phyloP scores from a whole-genome alignment of 164 flowering plant species.

The Pachysandra terminalis region DNA sequence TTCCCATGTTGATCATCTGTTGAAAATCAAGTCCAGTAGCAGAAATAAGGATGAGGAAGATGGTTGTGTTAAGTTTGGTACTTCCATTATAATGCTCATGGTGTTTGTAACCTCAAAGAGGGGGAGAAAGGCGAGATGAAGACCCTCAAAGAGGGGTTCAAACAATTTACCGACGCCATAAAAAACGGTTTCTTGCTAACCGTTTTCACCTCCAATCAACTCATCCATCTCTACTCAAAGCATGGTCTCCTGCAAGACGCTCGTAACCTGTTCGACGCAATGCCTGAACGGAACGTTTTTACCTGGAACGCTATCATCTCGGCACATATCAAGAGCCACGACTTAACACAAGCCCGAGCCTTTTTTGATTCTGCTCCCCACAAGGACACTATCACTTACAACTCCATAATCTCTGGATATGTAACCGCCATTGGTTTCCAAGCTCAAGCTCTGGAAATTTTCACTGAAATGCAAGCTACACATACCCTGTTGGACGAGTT shows the following conservation, averaged over 20 bases:
- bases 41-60: too few species aligned
- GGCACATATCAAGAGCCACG: constrained; percentile 40
- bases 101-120: too few species aligned
- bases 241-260: constrained; percentile 42
- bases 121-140: constrained; percentile 21
- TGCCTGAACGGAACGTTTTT: constrained; percentile 75
- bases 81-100: too few species aligned
- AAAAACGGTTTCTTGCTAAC: constrained; percentile 38
- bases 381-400: constrained; percentile 71
- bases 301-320: constrained; percentile 76
- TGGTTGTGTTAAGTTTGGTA: too few species aligned
- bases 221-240: constrained; percentile 48
- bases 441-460: constrained; percentile 41
- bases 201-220: constrained; percentile 44
- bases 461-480: constrained; percentile 42
- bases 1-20: too few species aligned
- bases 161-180: constrained; percentile 32
- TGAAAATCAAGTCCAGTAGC: too few species aligned
- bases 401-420: constrained; percentile 67
- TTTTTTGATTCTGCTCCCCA: constrained; percentile 53
- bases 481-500: constrained; percentile 48
- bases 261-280: constrained; percentile 64
- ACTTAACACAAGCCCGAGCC: constrained; percentile 38
- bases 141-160: constrained; percentile 39
- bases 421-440: constrained; percentile 39